Percentiles rank a stretch among this genome's conserved stretches.
phyloP scores from a whole-genome alignment of 2,329 filamentous ascomycete species.

The Neofusicoccum sp. region DNA sequence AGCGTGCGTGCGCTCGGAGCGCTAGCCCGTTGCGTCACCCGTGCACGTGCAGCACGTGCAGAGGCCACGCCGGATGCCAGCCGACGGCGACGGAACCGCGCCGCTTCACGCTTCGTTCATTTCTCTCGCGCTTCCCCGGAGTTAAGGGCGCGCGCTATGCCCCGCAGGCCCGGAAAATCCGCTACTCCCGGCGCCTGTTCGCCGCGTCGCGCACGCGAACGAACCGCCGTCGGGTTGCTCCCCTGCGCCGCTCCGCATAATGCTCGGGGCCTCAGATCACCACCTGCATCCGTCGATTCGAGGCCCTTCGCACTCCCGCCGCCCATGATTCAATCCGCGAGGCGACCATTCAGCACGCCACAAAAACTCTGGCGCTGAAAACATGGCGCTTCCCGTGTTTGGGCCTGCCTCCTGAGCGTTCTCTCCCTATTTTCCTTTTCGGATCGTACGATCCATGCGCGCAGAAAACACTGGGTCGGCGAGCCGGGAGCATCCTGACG shows the following conservation, averaged over 20 bases:
- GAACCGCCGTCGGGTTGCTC: too few species aligned
- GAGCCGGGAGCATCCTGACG: not conserved
- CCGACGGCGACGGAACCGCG: too few species aligned
- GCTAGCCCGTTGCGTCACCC: conserved; percentile 6
- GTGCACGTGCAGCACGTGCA: not conserved
- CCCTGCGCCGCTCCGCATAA: not conserved
- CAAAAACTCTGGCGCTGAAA: conserved; percentile 2
- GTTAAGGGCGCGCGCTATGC: not conserved
- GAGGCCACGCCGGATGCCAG: too few species aligned
- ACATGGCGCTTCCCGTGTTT: not conserved
- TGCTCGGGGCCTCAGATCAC: not conserved
- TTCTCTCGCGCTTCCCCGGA: conserved; percentile 9
- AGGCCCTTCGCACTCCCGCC: not conserved
- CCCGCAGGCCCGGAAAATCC: too few species aligned
- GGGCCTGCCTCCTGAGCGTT: not conserved
- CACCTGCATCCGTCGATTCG: not conserved
- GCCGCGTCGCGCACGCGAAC: too few species aligned
- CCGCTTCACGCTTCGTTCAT: too few species aligned
- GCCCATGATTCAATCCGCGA: conserved; percentile 3
- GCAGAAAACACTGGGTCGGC: conserved; percentile 10
- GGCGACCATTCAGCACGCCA: not conserved
- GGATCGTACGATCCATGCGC: not conserved
- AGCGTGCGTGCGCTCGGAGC: not conserved
- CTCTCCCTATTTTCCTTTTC: conserved; percentile 8
- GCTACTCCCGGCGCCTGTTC: too few species aligned